Percentiles rank a stretch among this genome's conserved stretches.
Conservation (phyloP, 495 filamentous ascomycete genomes). For the Talaromyces stipitatus region DNA sequence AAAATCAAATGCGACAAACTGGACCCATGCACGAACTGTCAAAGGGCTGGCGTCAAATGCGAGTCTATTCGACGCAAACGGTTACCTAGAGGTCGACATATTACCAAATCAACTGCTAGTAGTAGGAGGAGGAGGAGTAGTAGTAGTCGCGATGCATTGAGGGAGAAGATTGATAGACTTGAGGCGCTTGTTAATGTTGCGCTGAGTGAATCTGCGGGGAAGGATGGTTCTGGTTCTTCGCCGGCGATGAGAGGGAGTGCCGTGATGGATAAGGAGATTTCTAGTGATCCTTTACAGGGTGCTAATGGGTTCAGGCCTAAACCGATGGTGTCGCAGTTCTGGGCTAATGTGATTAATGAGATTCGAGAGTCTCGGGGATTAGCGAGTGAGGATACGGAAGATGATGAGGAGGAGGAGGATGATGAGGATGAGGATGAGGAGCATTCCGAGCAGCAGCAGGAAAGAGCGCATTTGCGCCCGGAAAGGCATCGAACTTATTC, state of each 20-base stretch:
- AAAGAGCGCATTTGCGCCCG: background rate
- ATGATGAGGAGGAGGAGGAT: background rate
- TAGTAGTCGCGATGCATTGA: background rate
- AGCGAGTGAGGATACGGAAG: background rate
- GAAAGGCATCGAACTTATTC: background rate
- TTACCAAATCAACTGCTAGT: background rate
- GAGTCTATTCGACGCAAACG: conserved; percentile 20
- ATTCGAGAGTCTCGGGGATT: background rate
- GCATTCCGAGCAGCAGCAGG: background rate
- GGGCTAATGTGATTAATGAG: background rate
- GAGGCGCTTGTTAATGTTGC: conserved; percentile 1
- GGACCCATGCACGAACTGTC: conserved; percentile 61
- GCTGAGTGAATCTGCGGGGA: background rate
- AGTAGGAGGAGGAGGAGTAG: background rate
- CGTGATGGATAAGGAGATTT: background rate
- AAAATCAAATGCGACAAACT: conserved; percentile 72
- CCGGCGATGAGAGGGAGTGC: background rate
- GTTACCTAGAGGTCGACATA: conserved; percentile 8
- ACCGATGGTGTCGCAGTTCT: background rate
- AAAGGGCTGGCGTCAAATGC: conserved; percentile 53
- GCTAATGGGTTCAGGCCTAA: background rate
- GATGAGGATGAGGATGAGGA: background rate
- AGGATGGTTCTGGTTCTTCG: background rate
- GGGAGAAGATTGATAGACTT: conserved; percentile 1
- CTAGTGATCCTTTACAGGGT: background rate